A percentile compares a stretch with the other conserved stretches of the same genome.
Evolutionary conservation across 352 stramenopile species (phyloP).

Genomic region (Pythium myriotylum): DNA sequence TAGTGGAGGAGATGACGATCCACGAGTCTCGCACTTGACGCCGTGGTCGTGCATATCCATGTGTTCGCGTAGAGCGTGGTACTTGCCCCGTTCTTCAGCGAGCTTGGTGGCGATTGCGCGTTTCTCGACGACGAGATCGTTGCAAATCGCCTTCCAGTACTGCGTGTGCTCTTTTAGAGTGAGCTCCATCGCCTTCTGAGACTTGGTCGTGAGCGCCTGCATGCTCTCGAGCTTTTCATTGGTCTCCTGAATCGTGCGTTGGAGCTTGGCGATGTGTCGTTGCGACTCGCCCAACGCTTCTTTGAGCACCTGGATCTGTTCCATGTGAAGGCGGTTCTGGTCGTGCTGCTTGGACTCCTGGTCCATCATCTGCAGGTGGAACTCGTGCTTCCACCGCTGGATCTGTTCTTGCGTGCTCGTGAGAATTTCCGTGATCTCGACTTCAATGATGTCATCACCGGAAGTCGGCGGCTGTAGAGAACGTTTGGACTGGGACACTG

Average conservation of each 20-base stretch:
- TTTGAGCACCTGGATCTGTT: conserved; percentile 25
- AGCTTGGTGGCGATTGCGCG: conserved; percentile 24
- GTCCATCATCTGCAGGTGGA: conserved; percentile 31
- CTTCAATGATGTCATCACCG: conserved; percentile 30
- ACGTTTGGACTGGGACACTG: conserved; percentile 1
- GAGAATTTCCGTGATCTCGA: conserved; percentile 30
- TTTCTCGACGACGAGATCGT: conserved; percentile 31
- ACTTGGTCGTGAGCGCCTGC: conserved; percentile 21
- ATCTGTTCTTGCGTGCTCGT: conserved; percentile 29
- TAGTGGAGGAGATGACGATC: conserved; percentile 1
- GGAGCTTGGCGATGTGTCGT: conserved; percentile 20
- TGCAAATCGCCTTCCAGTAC: conserved; percentile 34
- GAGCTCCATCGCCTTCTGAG: conserved; percentile 29
- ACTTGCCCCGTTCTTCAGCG: conserved; percentile 28
- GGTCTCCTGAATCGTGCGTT: conserved; percentile 23
- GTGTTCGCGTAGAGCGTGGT: conserved; percentile 29
- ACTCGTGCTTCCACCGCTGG: conserved; percentile 31
- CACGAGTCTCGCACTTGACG: conserved; percentile 7
- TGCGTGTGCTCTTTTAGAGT: conserved; percentile 29
- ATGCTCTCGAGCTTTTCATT: conserved; percentile 26
- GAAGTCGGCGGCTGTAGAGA: conserved; percentile 4
- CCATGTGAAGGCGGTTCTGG: conserved; percentile 22
- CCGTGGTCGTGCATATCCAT: conserved; percentile 24
- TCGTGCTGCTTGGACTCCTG: conserved; percentile 28
- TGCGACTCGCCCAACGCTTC: conserved; percentile 24